Percentiles rank a stretch among this genome's conserved stretches.
Evolutionary conservation across 805 yeast genomes (phyloP).

Genomic region (Candida pini): DNA sequence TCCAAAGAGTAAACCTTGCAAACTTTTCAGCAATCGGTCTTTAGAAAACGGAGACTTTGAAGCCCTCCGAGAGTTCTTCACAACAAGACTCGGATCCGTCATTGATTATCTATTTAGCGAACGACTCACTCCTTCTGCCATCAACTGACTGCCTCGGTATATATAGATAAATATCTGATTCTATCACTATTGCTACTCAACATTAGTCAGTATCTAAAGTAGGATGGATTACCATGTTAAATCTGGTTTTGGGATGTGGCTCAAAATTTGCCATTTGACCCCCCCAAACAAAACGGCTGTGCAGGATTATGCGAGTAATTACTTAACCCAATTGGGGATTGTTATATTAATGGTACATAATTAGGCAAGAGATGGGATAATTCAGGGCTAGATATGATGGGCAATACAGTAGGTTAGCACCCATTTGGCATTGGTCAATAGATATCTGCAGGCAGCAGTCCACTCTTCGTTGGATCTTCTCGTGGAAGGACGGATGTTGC

Average conservation of each 20-base stretch:
- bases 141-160: too few relatives aligned
- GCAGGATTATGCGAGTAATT: slow-evolving; percentile 8
- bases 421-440: slow-evolving; percentile 81
- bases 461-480: slow-evolving; percentile 66
- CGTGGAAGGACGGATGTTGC: slow-evolving; percentile 64
- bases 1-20: slow-evolving; percentile 21
- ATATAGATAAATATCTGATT: too few relatives aligned
- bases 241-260: too few relatives aligned
- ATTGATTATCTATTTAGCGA: too few relatives aligned
- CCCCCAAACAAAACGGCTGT: too few relatives aligned
- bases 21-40: slow-evolving; percentile 4
- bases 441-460: slow-evolving; percentile 83
- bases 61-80: slow-evolving; percentile 1
- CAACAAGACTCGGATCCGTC: too few relatives aligned
- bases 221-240: too few relatives aligned
- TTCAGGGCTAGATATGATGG: slow-evolving; percentile 14
- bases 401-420: slow-evolving; percentile 65
- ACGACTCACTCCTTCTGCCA: too few relatives aligned
- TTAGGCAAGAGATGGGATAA: background rate
- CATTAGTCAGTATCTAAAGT: too few relatives aligned
- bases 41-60: slow-evolving; percentile 8
- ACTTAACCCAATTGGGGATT: slow-evolving; percentile 4
- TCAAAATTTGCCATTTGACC: too few relatives aligned
- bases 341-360: too few relatives aligned
- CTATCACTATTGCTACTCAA: too few relatives aligned